Evolutionary conservation across 140 eudicot genomes (phyloP).

Genomic region (Senecio squalidus): DNA sequence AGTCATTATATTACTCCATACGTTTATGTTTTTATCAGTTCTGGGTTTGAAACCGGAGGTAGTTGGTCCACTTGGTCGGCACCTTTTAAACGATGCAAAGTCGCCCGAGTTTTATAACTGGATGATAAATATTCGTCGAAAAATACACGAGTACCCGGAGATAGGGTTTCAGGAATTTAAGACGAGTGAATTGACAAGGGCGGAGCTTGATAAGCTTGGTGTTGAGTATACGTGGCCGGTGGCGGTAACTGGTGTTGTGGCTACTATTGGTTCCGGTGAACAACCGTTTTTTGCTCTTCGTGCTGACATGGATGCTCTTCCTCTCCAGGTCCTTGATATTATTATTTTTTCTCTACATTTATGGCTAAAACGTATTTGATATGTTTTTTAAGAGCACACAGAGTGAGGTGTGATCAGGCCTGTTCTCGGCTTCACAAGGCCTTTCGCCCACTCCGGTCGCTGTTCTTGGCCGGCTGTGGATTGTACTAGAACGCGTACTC

Average conservation of each 20-base stretch:
- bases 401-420: no score
- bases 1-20: neutral
- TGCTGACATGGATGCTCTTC: constrained; percentile 95
- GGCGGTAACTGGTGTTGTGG: constrained; percentile 76
- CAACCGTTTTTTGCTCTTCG: constrained; percentile 74
- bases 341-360: no score
- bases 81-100: constrained; percentile 52
- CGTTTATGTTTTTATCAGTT: neutral
- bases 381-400: no score
- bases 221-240: constrained; percentile 72
- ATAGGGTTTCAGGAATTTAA: constrained; percentile 61
- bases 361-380: no score
- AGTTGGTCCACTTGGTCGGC: constrained; percentile 38
- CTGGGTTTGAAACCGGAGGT: constrained; percentile 19
- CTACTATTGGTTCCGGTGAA: constrained; percentile 69
- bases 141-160: constrained; percentile 77
- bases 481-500: no score
- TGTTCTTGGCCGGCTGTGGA: no score
- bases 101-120: constrained; percentile 52
- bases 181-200: constrained; percentile 76
- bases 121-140: constrained; percentile 61
- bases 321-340: constrained; percentile 42
- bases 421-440: no score
- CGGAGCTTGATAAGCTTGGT: constrained; percentile 68
- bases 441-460: no score